Conservation (phyloP, 2,329 filamentous ascomycete genomes). For the Aspergillus chevalieri region DNA sequence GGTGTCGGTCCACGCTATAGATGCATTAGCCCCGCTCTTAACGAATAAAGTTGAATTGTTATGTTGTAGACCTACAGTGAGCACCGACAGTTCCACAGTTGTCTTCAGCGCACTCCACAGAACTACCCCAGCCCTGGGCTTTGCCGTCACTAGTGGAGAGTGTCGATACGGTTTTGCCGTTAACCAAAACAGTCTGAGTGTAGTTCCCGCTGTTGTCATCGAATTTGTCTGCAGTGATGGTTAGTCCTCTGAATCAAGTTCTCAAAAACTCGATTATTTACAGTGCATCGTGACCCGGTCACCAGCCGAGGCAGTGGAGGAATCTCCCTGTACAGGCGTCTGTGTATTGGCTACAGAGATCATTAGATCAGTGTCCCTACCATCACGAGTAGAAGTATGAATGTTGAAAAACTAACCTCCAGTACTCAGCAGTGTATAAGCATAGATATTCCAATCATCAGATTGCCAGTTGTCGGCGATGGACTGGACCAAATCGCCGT, state of each 20-base stretch:
- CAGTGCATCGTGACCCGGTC: conserved; percentile 40
- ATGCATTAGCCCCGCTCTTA: neutral
- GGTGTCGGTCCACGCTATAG: conserved; percentile 35
- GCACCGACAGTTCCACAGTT: conserved; percentile 38
- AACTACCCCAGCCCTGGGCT: conserved; percentile 40
- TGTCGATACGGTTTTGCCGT: conserved; percentile 34
- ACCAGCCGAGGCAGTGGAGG: conserved; percentile 16
- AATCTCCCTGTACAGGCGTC: conserved; percentile 28
- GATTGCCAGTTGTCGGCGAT: conserved; percentile 37
- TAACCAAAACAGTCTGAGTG: conserved; percentile 35
- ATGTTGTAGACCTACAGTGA: conserved; percentile 24
- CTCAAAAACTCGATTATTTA: conserved; percentile 4
- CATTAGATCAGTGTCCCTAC: neutral
- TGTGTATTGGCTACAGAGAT: conserved; percentile 20
- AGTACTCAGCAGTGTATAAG: conserved; percentile 15
- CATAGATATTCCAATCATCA: conserved; percentile 38
- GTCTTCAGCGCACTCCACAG: conserved; percentile 35
- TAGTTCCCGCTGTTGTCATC: conserved; percentile 36
- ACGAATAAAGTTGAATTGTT: neutral
- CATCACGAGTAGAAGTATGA: neutral
- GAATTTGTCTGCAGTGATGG: conserved; percentile 26
- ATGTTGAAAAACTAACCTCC: conserved; percentile 6
- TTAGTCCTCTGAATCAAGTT: neutral
- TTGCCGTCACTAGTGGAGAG: conserved; percentile 42
- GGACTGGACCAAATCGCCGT: conserved; percentile 45